Evolutionary conservation across 176 grass and related monocot species (phyloP).

Genomic region (Raddia guianensis): DNA sequence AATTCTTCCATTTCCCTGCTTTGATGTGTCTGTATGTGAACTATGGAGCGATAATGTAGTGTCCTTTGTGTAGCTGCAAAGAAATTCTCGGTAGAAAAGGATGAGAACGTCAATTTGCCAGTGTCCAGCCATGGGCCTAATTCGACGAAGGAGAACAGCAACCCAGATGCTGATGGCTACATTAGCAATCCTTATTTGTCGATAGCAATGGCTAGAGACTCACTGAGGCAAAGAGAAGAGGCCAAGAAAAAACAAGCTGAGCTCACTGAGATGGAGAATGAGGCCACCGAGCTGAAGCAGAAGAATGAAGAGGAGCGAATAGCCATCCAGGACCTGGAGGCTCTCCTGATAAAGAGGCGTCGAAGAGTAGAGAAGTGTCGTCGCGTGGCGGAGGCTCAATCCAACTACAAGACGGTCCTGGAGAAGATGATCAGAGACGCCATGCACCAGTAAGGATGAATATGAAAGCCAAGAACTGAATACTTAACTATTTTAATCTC

Average conservation of each 20-base stretch:
- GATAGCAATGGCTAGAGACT: constrained; percentile 91
- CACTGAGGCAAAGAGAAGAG: constrained; percentile 74
- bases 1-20: background rate
- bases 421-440: constrained; percentile 99
- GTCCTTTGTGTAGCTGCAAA: constrained; percentile 47
- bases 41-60: background rate
- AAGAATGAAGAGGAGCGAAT: constrained; percentile 67
- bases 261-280: constrained; percentile 66
- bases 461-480: background rate
- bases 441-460: constrained; percentile 90
- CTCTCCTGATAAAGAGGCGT: constrained; percentile 64
- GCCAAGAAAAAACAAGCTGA: constrained; percentile 85
- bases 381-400: constrained; percentile 82
- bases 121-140: constrained; percentile 39
- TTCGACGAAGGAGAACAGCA: constrained; percentile 71
- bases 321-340: constrained; percentile 78
- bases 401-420: constrained; percentile 83
- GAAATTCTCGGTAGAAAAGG: constrained; percentile 62
- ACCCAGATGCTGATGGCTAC: constrained; percentile 51
- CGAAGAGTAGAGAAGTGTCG: constrained; percentile 72
- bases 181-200: constrained; percentile 74
- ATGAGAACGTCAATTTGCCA: constrained; percentile 28
- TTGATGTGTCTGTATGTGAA: background rate
- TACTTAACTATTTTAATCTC: background rate
- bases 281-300: constrained; percentile 58